Percentiles rank a stretch among this genome's conserved stretches.
phyloP scores from a whole-genome alignment of 2,329 filamentous ascomycete species.

The Colletotrichum tanaceti region DNA sequence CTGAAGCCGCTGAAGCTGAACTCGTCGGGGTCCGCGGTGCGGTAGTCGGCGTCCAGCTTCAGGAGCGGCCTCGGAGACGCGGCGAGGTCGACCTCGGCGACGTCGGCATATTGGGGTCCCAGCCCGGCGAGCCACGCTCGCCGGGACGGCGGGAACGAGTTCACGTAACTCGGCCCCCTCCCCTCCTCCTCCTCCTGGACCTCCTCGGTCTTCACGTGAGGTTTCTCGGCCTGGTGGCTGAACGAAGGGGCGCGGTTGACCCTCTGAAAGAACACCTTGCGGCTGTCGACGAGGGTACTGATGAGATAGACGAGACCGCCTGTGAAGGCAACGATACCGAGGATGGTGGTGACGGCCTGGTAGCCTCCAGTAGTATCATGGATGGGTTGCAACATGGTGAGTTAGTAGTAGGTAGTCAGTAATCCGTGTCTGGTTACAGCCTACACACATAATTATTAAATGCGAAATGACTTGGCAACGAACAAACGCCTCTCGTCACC shows the following conservation, averaged over 20 bases:
- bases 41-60: constrained; percentile 51
- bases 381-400: constrained; percentile 12
- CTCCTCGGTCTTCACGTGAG: background rate
- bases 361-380: background rate
- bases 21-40: constrained; percentile 48
- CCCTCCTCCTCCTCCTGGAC: too few species aligned
- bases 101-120: constrained; percentile 12
- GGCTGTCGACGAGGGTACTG: background rate
- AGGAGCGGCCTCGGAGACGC: constrained; percentile 45
- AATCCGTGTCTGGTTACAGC: too few species aligned
- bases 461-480: background rate
- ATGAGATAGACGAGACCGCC: constrained; percentile 22
- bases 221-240: background rate
- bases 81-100: constrained; percentile 37
- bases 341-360: background rate
- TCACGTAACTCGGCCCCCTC: constrained; percentile 44
- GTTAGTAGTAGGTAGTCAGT: too few species aligned
- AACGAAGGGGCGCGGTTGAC: constrained; percentile 16
- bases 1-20: constrained; percentile 78
- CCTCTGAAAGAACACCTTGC: constrained; percentile 8
- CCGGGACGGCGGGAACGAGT: constrained; percentile 46
- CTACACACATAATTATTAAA: background rate
- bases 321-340: constrained; percentile 15
- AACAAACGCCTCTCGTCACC: too few species aligned
- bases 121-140: constrained; percentile 39